phyloP scores from a whole-genome alignment of 176 grass and related monocot genomes.

The Hordeum vulgare region MorexV3_pseudomolecules_assembly NC_058522.1:476230201-476230700 shows the following conservation, averaged over 20 bases:
- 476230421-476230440: slow-evolving; percentile 5
- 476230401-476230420: slow-evolving; percentile 13
- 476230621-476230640: no score
- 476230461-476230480: neutral
- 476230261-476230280: slow-evolving; percentile 69
- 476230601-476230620: no score
- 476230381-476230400: slow-evolving; percentile 50
- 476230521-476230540: neutral
- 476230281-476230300: slow-evolving; percentile 75
- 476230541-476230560: neutral
- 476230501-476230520: neutral
- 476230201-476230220: slow-evolving; percentile 58
- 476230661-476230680: no score
- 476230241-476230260: slow-evolving; percentile 59
- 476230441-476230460: neutral
- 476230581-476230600: neutral
- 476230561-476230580: neutral
- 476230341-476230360: slow-evolving; percentile 58
- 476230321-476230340: slow-evolving; percentile 18
- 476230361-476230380: slow-evolving; percentile 73
- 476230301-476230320: slow-evolving; percentile 44
- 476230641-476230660: no score
- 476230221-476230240: slow-evolving; percentile 77
- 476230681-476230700: no score
- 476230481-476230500: neutral